These are phyloP conservation scores for Monosporascus sp. DNA, from an alignment of 2,329 filamentous ascomycete genomes.

Conservation along the genomic window DNA sequence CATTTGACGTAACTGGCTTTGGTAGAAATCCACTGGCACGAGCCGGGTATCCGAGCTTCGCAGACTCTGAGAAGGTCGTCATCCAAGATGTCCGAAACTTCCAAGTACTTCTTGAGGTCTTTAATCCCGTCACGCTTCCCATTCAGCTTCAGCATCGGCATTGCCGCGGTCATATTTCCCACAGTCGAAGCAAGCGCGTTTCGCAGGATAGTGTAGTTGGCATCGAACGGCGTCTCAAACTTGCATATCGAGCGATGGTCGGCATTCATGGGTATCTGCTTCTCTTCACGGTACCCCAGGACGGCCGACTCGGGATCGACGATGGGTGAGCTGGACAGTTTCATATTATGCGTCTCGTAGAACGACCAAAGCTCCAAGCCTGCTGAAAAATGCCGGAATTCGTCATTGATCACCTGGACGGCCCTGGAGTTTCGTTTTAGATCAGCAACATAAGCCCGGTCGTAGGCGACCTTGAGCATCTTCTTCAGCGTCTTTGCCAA, in stretches of 20 bases:
- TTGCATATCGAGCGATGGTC: too few species aligned
- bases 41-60: too few species aligned
- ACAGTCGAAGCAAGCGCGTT: too few species aligned
- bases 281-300: slow-evolving; percentile 24
- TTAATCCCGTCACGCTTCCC: too few species aligned
- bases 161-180: too few species aligned
- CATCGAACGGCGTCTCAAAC: too few species aligned
- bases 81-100: too few species aligned
- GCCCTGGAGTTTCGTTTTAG: slow-evolving; percentile 20
- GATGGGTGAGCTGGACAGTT: slow-evolving; percentile 19
- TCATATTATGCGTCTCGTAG: slow-evolving; percentile 26
- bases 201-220: too few species aligned
- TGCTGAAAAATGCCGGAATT: slow-evolving; percentile 22
- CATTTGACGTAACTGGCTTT: slow-evolving; percentile 5
- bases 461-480: slow-evolving; percentile 8
- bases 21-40: slow-evolving; percentile 6
- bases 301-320: slow-evolving; percentile 28
- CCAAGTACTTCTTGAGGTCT: too few species aligned
- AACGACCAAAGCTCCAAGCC: slow-evolving; percentile 26
- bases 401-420: slow-evolving; percentile 28
- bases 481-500: slow-evolving; percentile 19
- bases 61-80: too few species aligned
- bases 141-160: too few species aligned
- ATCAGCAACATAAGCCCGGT: slow-evolving; percentile 26
- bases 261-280: slow-evolving; percentile 2